Evolutionary conservation across 2,329 filamentous ascomycete species (phyloP), one percentile per base, ranked within the genome.

Genomic region (Cladosporium halotolerans): DNA sequence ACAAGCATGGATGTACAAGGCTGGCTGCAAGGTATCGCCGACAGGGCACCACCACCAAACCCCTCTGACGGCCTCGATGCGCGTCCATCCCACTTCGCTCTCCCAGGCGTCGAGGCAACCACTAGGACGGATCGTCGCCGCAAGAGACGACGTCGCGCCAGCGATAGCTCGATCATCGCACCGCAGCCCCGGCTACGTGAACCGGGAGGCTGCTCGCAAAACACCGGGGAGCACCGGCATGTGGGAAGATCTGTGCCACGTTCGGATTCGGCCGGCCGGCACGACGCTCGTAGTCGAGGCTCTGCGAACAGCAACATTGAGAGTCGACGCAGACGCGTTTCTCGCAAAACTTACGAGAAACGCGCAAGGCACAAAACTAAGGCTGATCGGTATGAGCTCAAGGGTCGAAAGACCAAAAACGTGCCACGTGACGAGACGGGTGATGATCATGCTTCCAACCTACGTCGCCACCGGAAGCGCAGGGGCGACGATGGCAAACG

Each of bases 301-400:
- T 23, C 40, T 16, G 48, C 43, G 5, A 18, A 42, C 9, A 31
- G 19, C 8, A 16, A 8, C 9, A 33, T 5, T 11, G 16, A 33
- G 4, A 19, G 8, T 32, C 9, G 9, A 23, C 13, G 5, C 10
- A 28, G 44, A 18, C 13, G 9, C 8, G 11, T 4, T 43, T 47
- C 52, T 40, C 33, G 48, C 34, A 55, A 61, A n/a, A 55, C 53
- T 8, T 78, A 75, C 63, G 67, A 70, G 60, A 72, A 70, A 53
- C 71, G 67, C 55, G 65, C 72, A 58, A 70, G 76, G 52, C 70
- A 70, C 63, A 78, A 74, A 63, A 77, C 74, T 19, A 72, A 69
- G 36, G 64, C 67, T 39, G 74, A 77, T 54, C 69, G 67, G 52
- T 78, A 78, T 57, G 69, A 72, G 38, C 63, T 67, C 18, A 71